phyloP scores from a whole-genome alignment of 139 green algal species.

The Dunaliella primolecta region DNA sequence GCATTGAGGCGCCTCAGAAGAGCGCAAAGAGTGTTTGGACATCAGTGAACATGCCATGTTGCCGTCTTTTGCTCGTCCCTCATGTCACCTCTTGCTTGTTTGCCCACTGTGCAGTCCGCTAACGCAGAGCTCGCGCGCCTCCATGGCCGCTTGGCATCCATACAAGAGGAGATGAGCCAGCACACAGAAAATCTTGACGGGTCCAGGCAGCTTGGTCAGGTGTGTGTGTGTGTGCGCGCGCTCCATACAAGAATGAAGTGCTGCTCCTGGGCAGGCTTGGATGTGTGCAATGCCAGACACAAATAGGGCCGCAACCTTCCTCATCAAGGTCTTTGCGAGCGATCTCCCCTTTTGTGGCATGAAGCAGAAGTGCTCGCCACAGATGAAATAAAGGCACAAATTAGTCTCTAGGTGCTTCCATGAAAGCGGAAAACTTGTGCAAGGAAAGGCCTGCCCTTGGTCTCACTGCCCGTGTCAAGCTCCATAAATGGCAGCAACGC shows the following conservation, averaged over 20 bases:
- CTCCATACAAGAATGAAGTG: too few relatives aligned
- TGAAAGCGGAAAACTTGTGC: too few relatives aligned
- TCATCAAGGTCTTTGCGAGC: background rate
- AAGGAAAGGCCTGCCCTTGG: too few relatives aligned
- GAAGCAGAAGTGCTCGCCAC: too few relatives aligned
- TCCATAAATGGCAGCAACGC: too few relatives aligned
- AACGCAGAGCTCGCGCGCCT: background rate
- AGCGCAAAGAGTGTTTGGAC: background rate
- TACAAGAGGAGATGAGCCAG: constrained; percentile 2
- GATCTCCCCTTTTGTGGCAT: too few relatives aligned
- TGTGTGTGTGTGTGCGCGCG: too few relatives aligned
- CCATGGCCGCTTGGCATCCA: background rate
- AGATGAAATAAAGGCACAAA: too few relatives aligned
- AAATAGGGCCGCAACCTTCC: background rate
- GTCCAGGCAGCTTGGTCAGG: constrained; percentile 20
- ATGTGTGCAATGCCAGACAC: constrained; percentile 3
- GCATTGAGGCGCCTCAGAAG: background rate
- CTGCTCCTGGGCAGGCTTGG: too few relatives aligned
- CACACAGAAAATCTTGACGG: constrained; percentile 1
- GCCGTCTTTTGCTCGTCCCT: too few relatives aligned
- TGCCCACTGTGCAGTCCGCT: background rate
- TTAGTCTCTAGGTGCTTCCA: too few relatives aligned
- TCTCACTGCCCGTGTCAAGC: too few relatives aligned
- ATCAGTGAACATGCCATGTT: background rate
- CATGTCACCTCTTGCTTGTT: background rate